Evolutionary conservation across 169 alveolate species (phyloP).

Genomic region (Eimeria maxima): DNA sequence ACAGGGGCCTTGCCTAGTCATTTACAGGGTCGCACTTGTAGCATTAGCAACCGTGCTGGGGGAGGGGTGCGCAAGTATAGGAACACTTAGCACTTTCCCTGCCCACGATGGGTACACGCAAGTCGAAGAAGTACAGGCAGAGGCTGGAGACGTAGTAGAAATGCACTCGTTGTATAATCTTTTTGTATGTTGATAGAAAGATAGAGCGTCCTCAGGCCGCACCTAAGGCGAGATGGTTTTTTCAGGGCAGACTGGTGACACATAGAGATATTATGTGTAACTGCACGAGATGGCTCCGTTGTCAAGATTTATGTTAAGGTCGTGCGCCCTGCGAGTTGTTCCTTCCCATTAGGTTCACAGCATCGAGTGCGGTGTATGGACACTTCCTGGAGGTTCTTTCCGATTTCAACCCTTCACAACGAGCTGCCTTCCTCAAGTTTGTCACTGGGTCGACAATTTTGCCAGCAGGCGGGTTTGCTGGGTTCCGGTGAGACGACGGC

Average conservation of each 20-base stretch:
- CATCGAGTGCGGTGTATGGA: conserved; percentile 70
- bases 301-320: not conserved
- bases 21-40: not conserved
- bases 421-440: conserved; percentile 87
- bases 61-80: not conserved
- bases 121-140: not conserved
- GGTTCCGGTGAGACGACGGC: conserved; percentile 87
- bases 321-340: not conserved
- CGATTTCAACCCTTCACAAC: conserved; percentile 53
- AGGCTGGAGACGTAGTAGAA: not conserved
- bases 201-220: not conserved
- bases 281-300: too few species aligned
- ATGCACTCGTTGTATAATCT: too few species aligned
- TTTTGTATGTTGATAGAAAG: not conserved
- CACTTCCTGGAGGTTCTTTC: conserved; percentile 77
- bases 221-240: not conserved
- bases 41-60: not conserved
- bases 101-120: not conserved
- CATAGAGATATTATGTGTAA: not conserved
- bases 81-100: not conserved
- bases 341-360: not conserved
- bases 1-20: not conserved
- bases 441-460: conserved; percentile 96
- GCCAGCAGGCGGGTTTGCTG: conserved; percentile 96
- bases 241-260: not conserved